Evolutionary conservation across 2,329 filamentous ascomycete species (phyloP).

Genomic region (Rhynchosporium graminicola): DNA sequence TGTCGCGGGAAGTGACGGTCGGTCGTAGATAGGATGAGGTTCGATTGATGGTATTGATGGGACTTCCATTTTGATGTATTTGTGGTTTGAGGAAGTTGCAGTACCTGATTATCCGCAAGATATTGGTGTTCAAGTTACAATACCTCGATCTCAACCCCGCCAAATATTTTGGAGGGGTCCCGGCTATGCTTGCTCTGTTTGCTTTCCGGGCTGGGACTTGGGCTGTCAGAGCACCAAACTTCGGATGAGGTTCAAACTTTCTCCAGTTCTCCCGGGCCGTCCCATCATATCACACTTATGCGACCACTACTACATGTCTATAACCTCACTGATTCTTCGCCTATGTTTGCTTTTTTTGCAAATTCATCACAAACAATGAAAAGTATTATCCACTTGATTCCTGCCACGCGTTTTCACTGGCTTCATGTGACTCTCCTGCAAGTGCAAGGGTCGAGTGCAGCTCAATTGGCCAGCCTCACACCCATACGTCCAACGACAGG

Average conservation of each 20-base stretch:
- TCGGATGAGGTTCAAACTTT: neutral
- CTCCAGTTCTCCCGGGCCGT: neutral
- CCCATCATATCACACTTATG: neutral
- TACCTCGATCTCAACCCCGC: neutral
- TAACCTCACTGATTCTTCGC: neutral
- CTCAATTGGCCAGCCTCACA: slow-evolving; percentile 16
- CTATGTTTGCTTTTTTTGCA: neutral
- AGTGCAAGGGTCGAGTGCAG: slow-evolving; percentile 21
- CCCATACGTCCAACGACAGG: neutral
- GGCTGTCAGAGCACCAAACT: slow-evolving; percentile 10
- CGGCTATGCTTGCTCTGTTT: slow-evolving; percentile 1
- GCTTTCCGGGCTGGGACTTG: slow-evolving; percentile 9
- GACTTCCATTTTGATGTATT: slow-evolving; percentile 5
- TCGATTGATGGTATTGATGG: slow-evolving; percentile 8
- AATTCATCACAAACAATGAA: neutral
- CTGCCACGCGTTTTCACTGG: slow-evolving; percentile 11
- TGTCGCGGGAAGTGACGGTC: slow-evolving; percentile 32
- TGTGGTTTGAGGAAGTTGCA: neutral
- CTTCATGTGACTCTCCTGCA: slow-evolving; percentile 26
- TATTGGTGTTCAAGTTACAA: slow-evolving; percentile 3
- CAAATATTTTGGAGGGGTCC: slow-evolving; percentile 14
- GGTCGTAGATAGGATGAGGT: slow-evolving; percentile 4
- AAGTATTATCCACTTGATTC: neutral
- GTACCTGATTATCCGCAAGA: neutral
- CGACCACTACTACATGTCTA: neutral